Conservation (phyloP, 1,139 yeast species). For the Williopsis jadinii region DNA sequence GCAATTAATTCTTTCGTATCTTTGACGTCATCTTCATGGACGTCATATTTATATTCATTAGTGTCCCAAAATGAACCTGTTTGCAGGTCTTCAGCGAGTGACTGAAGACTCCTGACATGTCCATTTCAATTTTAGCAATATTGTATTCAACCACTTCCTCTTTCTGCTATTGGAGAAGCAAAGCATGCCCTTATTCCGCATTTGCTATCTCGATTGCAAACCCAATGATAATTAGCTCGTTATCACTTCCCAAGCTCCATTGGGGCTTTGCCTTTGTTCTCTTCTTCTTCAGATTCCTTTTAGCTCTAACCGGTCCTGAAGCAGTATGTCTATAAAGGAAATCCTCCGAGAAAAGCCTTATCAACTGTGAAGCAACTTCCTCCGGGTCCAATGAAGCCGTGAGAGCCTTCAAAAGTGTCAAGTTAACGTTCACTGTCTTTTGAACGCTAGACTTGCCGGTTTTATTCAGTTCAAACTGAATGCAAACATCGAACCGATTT, state of each 20-base stretch:
- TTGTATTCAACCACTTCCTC: too few species aligned
- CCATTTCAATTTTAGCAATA: too few species aligned
- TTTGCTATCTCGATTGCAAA: too few species aligned
- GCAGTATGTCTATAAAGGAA: conserved; percentile 3
- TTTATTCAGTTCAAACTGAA: conserved; percentile 7
- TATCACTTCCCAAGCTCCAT: conserved; percentile 11
- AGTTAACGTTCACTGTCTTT: neutral
- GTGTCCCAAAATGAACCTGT: too few species aligned
- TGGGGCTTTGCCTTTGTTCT: conserved; percentile 7
- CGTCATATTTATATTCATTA: too few species aligned
- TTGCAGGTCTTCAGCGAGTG: too few species aligned
- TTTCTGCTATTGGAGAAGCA: too few species aligned
- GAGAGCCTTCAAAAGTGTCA: conserved; percentile 9
- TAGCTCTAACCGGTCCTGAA: neutral
- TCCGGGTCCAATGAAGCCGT: conserved; percentile 7
- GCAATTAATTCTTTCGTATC: too few species aligned
- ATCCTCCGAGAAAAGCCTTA: conserved; percentile 4
- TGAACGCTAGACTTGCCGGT: neutral
- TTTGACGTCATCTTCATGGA: too few species aligned
- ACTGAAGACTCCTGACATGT: too few species aligned
- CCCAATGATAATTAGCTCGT: conserved; percentile 7
- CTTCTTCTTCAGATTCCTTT: neutral
- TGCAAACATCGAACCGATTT: conserved; percentile 10
- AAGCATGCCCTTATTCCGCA: too few species aligned
- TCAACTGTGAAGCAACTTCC: conserved; percentile 5